A percentile compares a stretch with the other conserved stretches of the same genome.
Evolutionary conservation across 805 yeast species (phyloP).

Genomic region (Kuraishia molischiana): DNA sequence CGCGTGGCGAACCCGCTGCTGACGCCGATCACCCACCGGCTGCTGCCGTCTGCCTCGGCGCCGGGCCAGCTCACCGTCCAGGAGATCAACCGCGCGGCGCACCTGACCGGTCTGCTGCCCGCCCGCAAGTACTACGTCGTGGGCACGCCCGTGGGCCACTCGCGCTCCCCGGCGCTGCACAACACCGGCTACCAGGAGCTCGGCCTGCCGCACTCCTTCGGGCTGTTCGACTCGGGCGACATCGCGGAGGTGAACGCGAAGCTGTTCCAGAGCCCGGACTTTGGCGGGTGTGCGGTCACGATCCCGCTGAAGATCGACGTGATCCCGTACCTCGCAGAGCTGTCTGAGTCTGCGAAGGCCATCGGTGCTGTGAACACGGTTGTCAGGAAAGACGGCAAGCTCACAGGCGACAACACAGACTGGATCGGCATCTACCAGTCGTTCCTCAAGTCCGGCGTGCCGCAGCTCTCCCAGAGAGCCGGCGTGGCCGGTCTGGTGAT

Average conservation of each 20-base stretch:
- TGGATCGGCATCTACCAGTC: conserved; percentile 83
- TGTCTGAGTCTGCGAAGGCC: conserved; percentile 66
- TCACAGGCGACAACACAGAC: conserved; percentile 87
- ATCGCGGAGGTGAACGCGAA: conserved; percentile 45
- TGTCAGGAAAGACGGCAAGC: conserved; percentile 33
- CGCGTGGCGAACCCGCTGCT: conserved; percentile 64
- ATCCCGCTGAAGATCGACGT: conserved; percentile 87
- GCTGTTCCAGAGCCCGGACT: conserved; percentile 36
- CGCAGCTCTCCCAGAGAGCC: conserved; percentile 22
- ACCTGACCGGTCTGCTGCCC: conserved; percentile 53
- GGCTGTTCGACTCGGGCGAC: conserved; percentile 55
- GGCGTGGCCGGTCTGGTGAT: conserved; percentile 60
- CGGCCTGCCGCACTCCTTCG: conserved; percentile 70
- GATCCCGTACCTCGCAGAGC: conserved; percentile 50
- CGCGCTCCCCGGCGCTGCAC: conserved; percentile 85
- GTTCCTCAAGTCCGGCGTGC: conserved; percentile 53
- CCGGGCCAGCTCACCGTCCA: conserved; percentile 68
- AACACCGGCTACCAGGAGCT: conserved; percentile 66
- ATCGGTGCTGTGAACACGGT: conserved; percentile 96
- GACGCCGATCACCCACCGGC: conserved; percentile 76
- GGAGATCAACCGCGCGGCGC: conserved; percentile 49
- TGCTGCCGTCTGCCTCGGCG: conserved; percentile 63
- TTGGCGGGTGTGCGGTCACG: conserved; percentile 95
- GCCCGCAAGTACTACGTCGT: conserved; percentile 58
- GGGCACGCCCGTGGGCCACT: conserved; percentile 78